These are phyloP conservation scores for Corrigiola litoralis DNA, from an alignment of 179 eudicot species.

Conservation along the genomic window DNA sequence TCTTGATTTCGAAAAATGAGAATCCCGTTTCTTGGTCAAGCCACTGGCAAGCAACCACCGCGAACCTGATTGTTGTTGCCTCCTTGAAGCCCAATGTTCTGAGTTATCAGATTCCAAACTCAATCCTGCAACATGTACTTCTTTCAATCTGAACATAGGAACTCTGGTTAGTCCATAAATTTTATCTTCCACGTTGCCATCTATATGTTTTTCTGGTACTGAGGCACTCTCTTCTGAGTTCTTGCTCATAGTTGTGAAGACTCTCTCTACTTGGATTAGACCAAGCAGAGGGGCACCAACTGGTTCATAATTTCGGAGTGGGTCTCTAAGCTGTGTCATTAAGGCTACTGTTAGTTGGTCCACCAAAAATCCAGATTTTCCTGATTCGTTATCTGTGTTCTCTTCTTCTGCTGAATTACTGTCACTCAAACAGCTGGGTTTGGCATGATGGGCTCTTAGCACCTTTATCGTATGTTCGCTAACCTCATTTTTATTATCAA, in stretches of 20 bases:
- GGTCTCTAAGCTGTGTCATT: slow-evolving; percentile 63
- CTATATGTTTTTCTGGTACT: slow-evolving; percentile 4
- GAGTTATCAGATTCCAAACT: slow-evolving; percentile 22
- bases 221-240: slow-evolving; percentile 3
- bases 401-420: slow-evolving; percentile 14
- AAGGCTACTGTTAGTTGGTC: slow-evolving; percentile 42
- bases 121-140: slow-evolving; percentile 57
- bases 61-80: slow-evolving; percentile 51
- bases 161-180: slow-evolving; percentile 5
- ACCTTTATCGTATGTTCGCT: slow-evolving; percentile 26
- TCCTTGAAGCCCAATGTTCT: slow-evolving; percentile 34
- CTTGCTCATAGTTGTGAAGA: slow-evolving; percentile 2
- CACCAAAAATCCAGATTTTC: slow-evolving; percentile 28
- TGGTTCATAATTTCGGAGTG: slow-evolving; percentile 56
- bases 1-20: slow-evolving; percentile 33
- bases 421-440: slow-evolving; percentile 6
- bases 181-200: not conserved
- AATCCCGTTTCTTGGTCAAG: slow-evolving; percentile 34
- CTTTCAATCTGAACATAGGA: slow-evolving; percentile 37
- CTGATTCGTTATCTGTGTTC: slow-evolving; percentile 7
- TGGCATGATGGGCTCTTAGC: slow-evolving; percentile 36
- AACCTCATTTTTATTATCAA: slow-evolving; percentile 19
- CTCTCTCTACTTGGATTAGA: slow-evolving; percentile 49
- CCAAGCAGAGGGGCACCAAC: slow-evolving; percentile 66
- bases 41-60: slow-evolving; percentile 74